Base-by-base conservation (phyloP, 2,329 filamentous ascomycete genomes). In the Xylariaceae sp. region DNA sequence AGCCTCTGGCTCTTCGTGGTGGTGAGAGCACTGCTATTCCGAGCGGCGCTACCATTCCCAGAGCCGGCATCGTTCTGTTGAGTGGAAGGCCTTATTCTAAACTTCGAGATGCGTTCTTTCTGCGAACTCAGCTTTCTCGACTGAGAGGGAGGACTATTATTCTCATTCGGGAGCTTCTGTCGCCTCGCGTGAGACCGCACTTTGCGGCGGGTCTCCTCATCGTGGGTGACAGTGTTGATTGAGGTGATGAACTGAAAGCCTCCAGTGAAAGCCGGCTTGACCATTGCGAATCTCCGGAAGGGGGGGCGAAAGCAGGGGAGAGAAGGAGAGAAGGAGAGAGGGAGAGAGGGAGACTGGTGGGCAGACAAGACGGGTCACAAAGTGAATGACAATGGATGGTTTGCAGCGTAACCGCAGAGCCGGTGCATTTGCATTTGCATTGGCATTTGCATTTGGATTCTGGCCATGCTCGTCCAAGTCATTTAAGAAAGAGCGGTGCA, bases 231-330 rank as follows among this genome's bases (percentile, higher is more conserved):
- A 9, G 67, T 70, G 54, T 68, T 70, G 57, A 70, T 68, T 27
- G 68, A 70, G 31, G 68, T 70, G 35, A 70, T 70, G 61, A 70
- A 70, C 52, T 70, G 68, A 41, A 70, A 70, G 9, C 57, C 19
- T 19, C 19, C 62, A 9, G 65, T 64, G n/a, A 43, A 6, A 47
- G 57, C 51, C 47, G 59, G 54, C 47, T 51, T 57, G 54, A 57
- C 59, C 44, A 53, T 58, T 43, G 47, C 49, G 59, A 47, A 46
- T 52, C n/a, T 32, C 37, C 56, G 11, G 39, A 12, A 39, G 30
- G 32, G 35, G n/a, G 42, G 8, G 19, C 6, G 32, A 31, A 44
- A 30, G 8, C 12, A 32, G 50, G 9, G 40, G 50, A 29, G 46
- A 34, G 34, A 52, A 19, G 19, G 46, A 39, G 39, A 41, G 8